A percentile compares a stretch with the other conserved stretches of the same genome.
Conservation (phyloP, 2,329 filamentous ascomycete species). For the Rachicladosporium sp. region DNA sequence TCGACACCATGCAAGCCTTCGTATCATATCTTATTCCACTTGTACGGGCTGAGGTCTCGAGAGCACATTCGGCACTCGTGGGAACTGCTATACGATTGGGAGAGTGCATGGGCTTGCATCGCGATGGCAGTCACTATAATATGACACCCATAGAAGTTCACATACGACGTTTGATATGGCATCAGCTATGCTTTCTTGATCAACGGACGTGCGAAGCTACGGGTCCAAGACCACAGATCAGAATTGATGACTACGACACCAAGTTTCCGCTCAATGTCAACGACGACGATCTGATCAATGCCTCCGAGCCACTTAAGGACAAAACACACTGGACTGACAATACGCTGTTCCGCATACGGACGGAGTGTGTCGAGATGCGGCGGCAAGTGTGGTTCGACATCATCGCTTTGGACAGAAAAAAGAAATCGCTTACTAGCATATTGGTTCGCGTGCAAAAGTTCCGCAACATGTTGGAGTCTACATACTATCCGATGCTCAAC, state of each 20-base stretch:
- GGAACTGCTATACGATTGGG: slow-evolving; percentile 61
- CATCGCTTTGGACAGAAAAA: slow-evolving; percentile 49
- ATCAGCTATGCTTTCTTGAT: slow-evolving; percentile 66
- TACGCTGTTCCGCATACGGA: slow-evolving; percentile 55
- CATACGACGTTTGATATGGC: slow-evolving; percentile 60
- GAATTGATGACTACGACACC: slow-evolving; percentile 64
- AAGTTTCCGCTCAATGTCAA: slow-evolving; percentile 59
- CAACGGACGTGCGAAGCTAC: slow-evolving; percentile 63
- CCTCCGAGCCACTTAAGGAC: slow-evolving; percentile 31
- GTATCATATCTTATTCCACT: slow-evolving; percentile 67
- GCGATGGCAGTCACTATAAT: slow-evolving; percentile 55
- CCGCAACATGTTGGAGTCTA: slow-evolving; percentile 49
- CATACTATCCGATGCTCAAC: slow-evolving; percentile 53
- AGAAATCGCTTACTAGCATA: slow-evolving; percentile 49
- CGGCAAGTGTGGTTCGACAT: slow-evolving; percentile 59
- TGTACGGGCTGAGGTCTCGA: slow-evolving; percentile 58
- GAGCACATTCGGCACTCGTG: slow-evolving; percentile 60
- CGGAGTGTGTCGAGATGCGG: slow-evolving; percentile 63
- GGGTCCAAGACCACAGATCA: slow-evolving; percentile 57
- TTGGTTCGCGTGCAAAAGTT: slow-evolving; percentile 60
- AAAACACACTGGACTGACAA: slow-evolving; percentile 52
- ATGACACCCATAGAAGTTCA: slow-evolving; percentile 58
- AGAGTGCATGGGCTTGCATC: slow-evolving; percentile 65
- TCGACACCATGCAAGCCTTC: slow-evolving; percentile 66
- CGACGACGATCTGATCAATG: slow-evolving; percentile 46